These are phyloP conservation scores for Yamadazyma membranifaciens DNA, from an alignment of 1,139 yeast genomes.

Conservation along the genomic window DNA sequence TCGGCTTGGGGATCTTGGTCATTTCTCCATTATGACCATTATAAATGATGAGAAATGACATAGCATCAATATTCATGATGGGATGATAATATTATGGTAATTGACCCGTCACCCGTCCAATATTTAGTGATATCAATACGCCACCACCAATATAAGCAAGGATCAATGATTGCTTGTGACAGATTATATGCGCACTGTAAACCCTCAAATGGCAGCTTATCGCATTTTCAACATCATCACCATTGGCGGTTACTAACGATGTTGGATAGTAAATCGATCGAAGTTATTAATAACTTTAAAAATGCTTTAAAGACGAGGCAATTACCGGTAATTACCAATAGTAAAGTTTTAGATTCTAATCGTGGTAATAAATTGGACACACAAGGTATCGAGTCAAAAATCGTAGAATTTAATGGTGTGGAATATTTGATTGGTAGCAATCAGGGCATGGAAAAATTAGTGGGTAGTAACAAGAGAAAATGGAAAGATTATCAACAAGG, in stretches of 20 bases:
- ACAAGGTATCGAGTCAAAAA: constrained; percentile 29
- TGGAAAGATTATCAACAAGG: constrained; percentile 34
- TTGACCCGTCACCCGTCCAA: not conserved
- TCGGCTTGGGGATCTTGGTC: constrained; percentile 40
- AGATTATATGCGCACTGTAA: not conserved
- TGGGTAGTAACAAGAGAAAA: constrained; percentile 31
- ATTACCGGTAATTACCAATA: constrained; percentile 11
- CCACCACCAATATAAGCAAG: too few relatives aligned
- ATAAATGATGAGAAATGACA: constrained; percentile 32
- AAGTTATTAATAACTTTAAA: constrained; percentile 39
- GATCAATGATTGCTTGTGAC: too few relatives aligned
- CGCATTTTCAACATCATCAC: constrained; percentile 3
- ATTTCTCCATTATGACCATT: constrained; percentile 41
- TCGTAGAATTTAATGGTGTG: constrained; percentile 44
- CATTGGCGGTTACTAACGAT: not conserved
- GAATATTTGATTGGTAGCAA: constrained; percentile 40
- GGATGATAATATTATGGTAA: not conserved
- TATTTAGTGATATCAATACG: not conserved
- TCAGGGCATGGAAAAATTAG: constrained; percentile 30
- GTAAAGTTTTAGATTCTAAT: constrained; percentile 25
- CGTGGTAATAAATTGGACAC: constrained; percentile 35
- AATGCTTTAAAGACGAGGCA: constrained; percentile 28
- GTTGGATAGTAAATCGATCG: constrained; percentile 39
- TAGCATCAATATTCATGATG: constrained; percentile 8
- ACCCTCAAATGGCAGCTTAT: not conserved